Conservation (phyloP, 768 basidiomycete species). For the Panus rudis region DNA sequence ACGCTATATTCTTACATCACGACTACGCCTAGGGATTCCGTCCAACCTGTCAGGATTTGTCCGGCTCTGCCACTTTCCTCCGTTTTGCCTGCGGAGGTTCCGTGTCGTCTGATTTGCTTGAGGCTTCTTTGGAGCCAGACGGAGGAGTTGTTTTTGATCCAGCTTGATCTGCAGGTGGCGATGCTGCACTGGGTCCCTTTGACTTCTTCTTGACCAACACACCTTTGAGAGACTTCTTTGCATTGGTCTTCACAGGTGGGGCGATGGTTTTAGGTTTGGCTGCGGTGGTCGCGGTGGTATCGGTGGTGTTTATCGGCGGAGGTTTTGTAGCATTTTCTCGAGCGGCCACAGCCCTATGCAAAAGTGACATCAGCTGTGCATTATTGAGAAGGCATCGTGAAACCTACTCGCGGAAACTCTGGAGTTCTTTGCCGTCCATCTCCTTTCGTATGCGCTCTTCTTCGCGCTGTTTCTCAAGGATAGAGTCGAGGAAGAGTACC, state of each 20-base stretch:
- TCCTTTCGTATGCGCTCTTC: slow-evolving; percentile 72
- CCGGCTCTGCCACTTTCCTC: slow-evolving; percentile 40
- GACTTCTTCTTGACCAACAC: slow-evolving; percentile 74
- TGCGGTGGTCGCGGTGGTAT: slow-evolving; percentile 11
- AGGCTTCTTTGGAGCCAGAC: slow-evolving; percentile 15
- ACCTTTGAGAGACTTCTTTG: slow-evolving; percentile 66
- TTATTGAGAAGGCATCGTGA: slow-evolving; percentile 6
- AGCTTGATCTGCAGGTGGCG: slow-evolving; percentile 5
- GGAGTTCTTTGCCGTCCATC: slow-evolving; percentile 73
- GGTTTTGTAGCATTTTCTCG: slow-evolving; percentile 40
- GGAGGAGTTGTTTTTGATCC: slow-evolving; percentile 11
- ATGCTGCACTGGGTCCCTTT: slow-evolving; percentile 27
- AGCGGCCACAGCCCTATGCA: slow-evolving; percentile 60
- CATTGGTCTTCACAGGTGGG: slow-evolving; percentile 46
- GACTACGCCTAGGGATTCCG: not conserved
- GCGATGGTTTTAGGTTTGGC: slow-evolving; percentile 23
- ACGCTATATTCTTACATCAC: not conserved
- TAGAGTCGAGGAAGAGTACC: slow-evolving; percentile 80
- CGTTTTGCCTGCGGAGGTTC: slow-evolving; percentile 47
- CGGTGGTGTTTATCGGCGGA: slow-evolving; percentile 26
- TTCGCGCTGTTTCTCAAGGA: slow-evolving; percentile 66
- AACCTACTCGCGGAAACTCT: slow-evolving; percentile 67
- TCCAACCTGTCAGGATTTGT: not conserved
- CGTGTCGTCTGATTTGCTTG: slow-evolving; percentile 13
- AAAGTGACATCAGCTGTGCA: not conserved